These are phyloP conservation scores for Fraxinus sp. DNA, from an alignment of 305 asterid genomes.

Conservation along the genomic window DNA sequence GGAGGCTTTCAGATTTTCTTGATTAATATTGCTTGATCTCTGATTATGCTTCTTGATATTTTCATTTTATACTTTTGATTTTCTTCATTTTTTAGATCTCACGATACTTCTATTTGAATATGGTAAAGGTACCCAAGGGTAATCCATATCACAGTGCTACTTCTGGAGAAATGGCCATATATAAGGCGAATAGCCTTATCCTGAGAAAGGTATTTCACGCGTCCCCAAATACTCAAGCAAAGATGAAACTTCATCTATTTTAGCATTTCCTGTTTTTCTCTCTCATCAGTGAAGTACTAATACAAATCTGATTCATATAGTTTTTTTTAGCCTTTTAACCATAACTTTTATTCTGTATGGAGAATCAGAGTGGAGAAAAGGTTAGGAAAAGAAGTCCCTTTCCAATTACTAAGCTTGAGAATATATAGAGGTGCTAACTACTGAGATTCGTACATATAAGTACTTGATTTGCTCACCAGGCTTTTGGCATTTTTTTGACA, in stretches of 20 bases:
- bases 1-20: not conserved
- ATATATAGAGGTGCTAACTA: not conserved
- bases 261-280: not conserved
- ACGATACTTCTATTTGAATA: conserved; percentile 7
- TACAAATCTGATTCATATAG: not conserved
- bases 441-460: not conserved
- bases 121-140: conserved; percentile 82
- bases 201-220: conserved; percentile 64
- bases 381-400: not conserved
- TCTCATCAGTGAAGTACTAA: not conserved
- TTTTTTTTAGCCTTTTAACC: not conserved
- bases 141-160: conserved; percentile 99
- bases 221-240: conserved; percentile 10
- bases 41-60: conserved; percentile 9
- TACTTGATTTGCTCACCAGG: not conserved
- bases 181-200: conserved; percentile 82
- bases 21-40: not conserved
- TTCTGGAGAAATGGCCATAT: conserved; percentile 98
- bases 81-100: conserved; percentile 14
- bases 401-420: not conserved
- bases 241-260: conserved; percentile 16
- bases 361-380: not conserved
- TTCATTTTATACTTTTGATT: conserved; percentile 1
- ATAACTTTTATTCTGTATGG: not conserved
- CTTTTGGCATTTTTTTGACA: not conserved